Base-by-base conservation (phyloP, 2,329 filamentous ascomycete genomes). In the Cladorrhinum sp. region DNA sequence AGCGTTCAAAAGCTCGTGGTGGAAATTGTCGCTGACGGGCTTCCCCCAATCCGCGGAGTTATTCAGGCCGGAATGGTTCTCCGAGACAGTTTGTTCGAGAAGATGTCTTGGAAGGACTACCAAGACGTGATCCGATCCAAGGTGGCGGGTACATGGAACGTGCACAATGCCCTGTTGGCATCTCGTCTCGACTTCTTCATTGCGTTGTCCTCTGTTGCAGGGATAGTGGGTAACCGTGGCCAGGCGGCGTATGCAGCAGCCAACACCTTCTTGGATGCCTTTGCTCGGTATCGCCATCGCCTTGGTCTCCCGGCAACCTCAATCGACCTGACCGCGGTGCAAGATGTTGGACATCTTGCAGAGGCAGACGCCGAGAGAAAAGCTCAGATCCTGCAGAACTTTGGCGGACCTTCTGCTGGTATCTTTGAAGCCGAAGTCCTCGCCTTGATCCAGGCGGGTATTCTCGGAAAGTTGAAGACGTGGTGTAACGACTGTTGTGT, bases 181-280 rank as follows among this genome's bases (percentile, higher is more conserved):
- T 55, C 60, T 3, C 70, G 72, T 0, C 73, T 82, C 1, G 80
- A 83, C 68, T 84, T 85, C 72, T 85, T 85, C 70, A 72, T 82
- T 23, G 75, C 79, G 24, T 77, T 83, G n/a, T 85, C 82, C 0
- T 81, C 80, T 2, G 76, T 79, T 0, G 77, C 80, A 2, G 77
- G 80, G n/a, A 73, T 80, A 1, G 79, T 83, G 14, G 82, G 81
- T 0, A 80, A 81, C 68, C 74, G 74, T 51, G 79, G 79, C 0
- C 82, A 85, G 62, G 79, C 80, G 4, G 80, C 81, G 2, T 86
- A 86, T 67, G 69, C 71, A 8, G 75, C 77, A 3, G 77, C 73
- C 18, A 80, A 79, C 65, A 70, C 70, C 51, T 80, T 75, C 68
- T 67, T 77, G 53, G 73, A 78, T 55, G 71, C 71, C 12, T 67